Percentiles rank a stretch among this genome's conserved stretches.
Evolutionary conservation across 2,329 filamentous ascomycete species (phyloP).

Genomic region (Fusarium tanahbumbuense): DNA sequence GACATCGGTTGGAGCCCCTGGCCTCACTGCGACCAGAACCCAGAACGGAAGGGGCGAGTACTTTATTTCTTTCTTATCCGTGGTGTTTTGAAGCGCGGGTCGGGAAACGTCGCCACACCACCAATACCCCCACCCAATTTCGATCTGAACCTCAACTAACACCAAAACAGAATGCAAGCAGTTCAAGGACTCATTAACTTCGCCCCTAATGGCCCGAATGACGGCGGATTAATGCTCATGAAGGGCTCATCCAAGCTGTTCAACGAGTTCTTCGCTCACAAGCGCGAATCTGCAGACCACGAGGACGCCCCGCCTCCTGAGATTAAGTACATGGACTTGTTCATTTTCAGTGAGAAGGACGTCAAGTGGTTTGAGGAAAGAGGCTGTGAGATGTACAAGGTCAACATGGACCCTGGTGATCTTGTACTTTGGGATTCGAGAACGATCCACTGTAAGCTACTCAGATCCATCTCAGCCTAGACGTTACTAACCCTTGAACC

Average conservation of each 20-base stretch:
- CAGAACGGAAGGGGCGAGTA: no score
- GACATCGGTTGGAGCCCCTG: constrained; percentile 47
- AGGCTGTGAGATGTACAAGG: constrained; percentile 51
- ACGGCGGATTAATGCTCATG: constrained; percentile 52
- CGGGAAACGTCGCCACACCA: no score
- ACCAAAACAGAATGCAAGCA: constrained; percentile 34
- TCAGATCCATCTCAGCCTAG: no score
- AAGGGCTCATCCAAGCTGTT: constrained; percentile 43
- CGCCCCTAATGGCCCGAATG: constrained; percentile 50
- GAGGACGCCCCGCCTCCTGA: constrained; percentile 50
- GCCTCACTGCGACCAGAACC: constrained; percentile 43
- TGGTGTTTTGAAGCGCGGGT: no score
- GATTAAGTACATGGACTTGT: constrained; percentile 50
- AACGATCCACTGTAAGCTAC: no score
- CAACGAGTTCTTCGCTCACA: constrained; percentile 52
- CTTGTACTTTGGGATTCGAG: constrained; percentile 54
- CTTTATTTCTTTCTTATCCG: no score
- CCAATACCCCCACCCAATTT: no score
- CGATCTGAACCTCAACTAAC: no score
- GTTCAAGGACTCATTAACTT: constrained; percentile 36
- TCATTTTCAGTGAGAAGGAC: constrained; percentile 49
- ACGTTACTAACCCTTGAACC: no score
- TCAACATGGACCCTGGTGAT: constrained; percentile 57
- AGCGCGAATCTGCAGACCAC: constrained; percentile 49
- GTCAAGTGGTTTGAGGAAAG: constrained; percentile 52